Percentiles rank a stretch among this genome's conserved stretches.
These are phyloP conservation scores for Geotrichum aggregatum DNA, from an alignment of 1,139 yeast genomes.

Conservation along the genomic window DNA sequence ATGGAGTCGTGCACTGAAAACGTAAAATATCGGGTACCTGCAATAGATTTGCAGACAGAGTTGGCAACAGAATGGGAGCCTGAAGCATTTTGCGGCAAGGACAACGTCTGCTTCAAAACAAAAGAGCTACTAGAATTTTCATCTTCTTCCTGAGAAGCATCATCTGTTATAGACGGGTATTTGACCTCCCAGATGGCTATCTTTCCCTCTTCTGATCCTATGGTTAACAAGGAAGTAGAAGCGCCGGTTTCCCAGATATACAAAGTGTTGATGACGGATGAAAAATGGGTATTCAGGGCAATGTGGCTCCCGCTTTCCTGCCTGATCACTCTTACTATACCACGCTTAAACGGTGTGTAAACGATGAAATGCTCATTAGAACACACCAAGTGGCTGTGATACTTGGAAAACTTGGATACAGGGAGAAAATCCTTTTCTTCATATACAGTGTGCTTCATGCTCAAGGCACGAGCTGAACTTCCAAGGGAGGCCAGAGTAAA, in stretches of 20 bases:
- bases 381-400: constrained; percentile 31
- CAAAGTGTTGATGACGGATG: constrained; percentile 13
- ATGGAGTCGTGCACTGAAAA: constrained; percentile 7
- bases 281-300: constrained; percentile 19
- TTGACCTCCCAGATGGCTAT: constrained; percentile 16
- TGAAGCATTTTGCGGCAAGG: background rate
- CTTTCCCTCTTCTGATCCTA: constrained; percentile 14
- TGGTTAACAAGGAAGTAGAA: constrained; percentile 17
- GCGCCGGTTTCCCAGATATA: constrained; percentile 17
- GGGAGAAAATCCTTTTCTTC: constrained; percentile 25
- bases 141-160: background rate
- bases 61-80: background rate
- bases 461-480: background rate
- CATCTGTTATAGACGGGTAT: background rate
- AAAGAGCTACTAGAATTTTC: background rate
- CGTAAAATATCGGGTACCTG: constrained; percentile 13
- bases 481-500: background rate
- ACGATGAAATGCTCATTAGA: constrained; percentile 35
- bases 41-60: constrained; percentile 15
- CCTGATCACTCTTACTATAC: constrained; percentile 30
- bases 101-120: constrained; percentile 8
- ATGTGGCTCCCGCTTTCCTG: constrained; percentile 31
- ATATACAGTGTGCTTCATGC: constrained; percentile 6
- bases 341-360: constrained; percentile 32
- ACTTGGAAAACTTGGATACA: constrained; percentile 27